phyloP scores from a whole-genome alignment of 2,329 filamentous ascomycete species.

The Pezicula carpinea region DNA sequence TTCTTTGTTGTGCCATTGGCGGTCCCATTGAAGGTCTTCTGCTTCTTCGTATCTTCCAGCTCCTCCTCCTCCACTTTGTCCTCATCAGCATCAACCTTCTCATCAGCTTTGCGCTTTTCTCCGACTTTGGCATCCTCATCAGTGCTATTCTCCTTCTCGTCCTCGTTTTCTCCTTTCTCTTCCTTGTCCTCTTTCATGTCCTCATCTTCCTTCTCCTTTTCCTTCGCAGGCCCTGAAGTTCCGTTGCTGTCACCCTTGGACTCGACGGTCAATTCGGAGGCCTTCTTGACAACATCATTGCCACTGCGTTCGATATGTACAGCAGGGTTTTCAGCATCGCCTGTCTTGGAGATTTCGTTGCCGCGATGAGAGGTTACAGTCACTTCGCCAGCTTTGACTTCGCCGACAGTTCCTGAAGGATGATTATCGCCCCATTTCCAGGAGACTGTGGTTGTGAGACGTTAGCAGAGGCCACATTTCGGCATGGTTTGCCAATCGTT shows the following conservation, averaged over 20 bases:
- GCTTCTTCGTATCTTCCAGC: conserved; percentile 11
- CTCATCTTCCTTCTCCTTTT: conserved; percentile 32
- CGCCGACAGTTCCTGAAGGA: conserved; percentile 52
- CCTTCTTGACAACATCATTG: conserved; percentile 61
- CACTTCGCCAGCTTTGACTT: conserved; percentile 54
- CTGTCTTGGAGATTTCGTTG: conserved; percentile 61
- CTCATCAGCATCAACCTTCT: conserved; percentile 6
- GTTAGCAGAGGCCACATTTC: not conserved
- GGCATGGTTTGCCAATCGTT: conserved; percentile 2
- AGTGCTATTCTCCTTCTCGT: conserved; percentile 24
- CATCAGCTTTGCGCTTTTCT: conserved; percentile 7
- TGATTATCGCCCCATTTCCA: conserved; percentile 55
- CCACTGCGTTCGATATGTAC: conserved; percentile 53
- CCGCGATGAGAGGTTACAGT: conserved; percentile 56
- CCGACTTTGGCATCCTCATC: conserved; percentile 17
- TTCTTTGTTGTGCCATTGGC: conserved; percentile 13
- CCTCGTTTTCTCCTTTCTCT: conserved; percentile 21
- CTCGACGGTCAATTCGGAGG: conserved; percentile 55
- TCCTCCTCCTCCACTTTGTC: conserved; percentile 4
- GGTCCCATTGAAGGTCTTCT: conserved; percentile 9
- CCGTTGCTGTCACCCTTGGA: conserved; percentile 30
- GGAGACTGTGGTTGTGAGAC: conserved; percentile 41
- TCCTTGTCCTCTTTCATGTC: conserved; percentile 17
- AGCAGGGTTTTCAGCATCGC: conserved; percentile 54
- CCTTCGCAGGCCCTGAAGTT: conserved; percentile 11